Percentiles rank a stretch among this genome's conserved stretches.
These are phyloP conservation scores for Dissophora ornata DNA, from an alignment of 192 early-diverging fungal genomes.

Conservation along the genomic window DNA sequence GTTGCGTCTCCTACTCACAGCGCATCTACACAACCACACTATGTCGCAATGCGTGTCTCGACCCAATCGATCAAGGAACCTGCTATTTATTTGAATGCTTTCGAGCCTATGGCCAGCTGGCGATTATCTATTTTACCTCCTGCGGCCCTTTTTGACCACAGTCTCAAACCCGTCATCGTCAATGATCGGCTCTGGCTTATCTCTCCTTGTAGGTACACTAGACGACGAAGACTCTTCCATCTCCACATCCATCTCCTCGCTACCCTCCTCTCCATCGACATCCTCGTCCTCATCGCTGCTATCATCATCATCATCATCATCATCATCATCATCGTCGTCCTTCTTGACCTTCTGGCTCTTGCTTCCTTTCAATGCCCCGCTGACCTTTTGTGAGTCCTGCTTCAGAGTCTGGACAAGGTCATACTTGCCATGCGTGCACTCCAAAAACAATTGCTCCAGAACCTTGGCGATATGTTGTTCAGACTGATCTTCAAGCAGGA, in stretches of 20 bases:
- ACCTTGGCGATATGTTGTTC: constrained; percentile 64
- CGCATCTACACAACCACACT: no score
- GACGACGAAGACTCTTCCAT: constrained; percentile 30
- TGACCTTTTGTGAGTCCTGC: constrained; percentile 46
- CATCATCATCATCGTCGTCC: constrained; percentile 24
- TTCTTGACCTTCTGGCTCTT: constrained; percentile 15
- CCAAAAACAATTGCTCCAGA: constrained; percentile 53
- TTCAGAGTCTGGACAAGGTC: constrained; percentile 43
- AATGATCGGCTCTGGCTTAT: constrained; percentile 56
- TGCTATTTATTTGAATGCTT: no score
- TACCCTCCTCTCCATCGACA: constrained; percentile 6
- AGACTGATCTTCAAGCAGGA: constrained; percentile 66
- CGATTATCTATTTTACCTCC: no score
- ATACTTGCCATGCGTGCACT: constrained; percentile 61
- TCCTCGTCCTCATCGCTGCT: constrained; percentile 37
- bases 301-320: constrained; percentile 37
- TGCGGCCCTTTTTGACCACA: constrained; percentile 50
- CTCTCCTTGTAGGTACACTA: constrained; percentile 12
- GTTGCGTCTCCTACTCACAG: no score
- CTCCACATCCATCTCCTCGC: constrained; percentile 56
- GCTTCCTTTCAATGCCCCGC: constrained; percentile 29
- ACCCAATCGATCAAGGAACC: no score
- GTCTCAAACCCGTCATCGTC: constrained; percentile 61
- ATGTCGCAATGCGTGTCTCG: no score
- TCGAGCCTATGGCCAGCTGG: no score